Conservation (phyloP, 495 filamentous ascomycete species). For the Pyrenula aspistea region DNA sequence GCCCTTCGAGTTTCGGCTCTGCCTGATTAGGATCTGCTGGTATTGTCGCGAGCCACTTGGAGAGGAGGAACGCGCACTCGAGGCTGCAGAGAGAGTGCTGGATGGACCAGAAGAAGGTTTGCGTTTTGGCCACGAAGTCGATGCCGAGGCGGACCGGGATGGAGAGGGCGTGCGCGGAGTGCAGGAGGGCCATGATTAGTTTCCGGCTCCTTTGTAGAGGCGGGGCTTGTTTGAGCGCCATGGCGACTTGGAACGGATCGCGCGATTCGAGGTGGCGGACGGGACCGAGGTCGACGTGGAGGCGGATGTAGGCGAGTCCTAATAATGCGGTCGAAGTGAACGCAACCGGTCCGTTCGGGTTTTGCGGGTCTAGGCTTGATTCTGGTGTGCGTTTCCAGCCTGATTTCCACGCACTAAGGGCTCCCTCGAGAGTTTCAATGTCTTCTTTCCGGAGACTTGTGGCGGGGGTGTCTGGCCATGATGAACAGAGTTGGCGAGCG, state of each 20-base stretch:
- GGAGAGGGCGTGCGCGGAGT: constrained; percentile 40
- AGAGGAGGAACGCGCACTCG: constrained; percentile 41
- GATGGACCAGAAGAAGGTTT: constrained; percentile 44
- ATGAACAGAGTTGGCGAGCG: constrained; percentile 33
- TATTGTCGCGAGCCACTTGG: constrained; percentile 39
- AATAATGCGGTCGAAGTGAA: constrained; percentile 43
- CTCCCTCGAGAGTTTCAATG: constrained; percentile 26
- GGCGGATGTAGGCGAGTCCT: constrained; percentile 39
- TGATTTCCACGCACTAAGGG: constrained; percentile 37
- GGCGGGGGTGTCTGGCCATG: constrained; percentile 27
- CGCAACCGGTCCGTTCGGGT: constrained; percentile 39
- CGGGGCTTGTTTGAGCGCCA: constrained; percentile 25
- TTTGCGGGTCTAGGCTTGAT: constrained; percentile 39
- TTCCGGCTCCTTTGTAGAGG: constrained; percentile 31
- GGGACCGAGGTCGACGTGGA: constrained; percentile 34
- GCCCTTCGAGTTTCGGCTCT: constrained; percentile 32
- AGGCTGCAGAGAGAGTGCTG: constrained; percentile 43
- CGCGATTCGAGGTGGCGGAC: constrained; percentile 35
- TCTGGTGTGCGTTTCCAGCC: constrained; percentile 41
- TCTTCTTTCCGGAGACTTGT: constrained; percentile 34
- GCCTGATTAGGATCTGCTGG: constrained; percentile 11
- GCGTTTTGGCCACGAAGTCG: constrained; percentile 36
- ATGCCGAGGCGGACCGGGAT: constrained; percentile 42
- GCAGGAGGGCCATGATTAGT: constrained; percentile 36
- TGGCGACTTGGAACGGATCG: constrained; percentile 30